phyloP scores from a whole-genome alignment of 768 basidiomycete species.

The Naganishia randhawae region DNA sequence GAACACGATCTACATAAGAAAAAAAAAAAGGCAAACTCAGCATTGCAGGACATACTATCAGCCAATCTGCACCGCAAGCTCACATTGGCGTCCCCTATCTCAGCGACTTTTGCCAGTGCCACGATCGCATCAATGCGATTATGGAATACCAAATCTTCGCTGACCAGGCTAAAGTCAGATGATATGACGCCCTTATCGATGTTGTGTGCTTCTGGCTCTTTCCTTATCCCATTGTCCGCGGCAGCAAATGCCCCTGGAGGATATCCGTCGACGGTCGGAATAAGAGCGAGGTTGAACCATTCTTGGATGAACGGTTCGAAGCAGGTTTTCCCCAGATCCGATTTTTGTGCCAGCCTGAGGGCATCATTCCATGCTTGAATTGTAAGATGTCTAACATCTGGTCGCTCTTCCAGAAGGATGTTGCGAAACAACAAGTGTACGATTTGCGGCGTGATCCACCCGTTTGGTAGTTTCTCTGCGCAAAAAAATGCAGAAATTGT shows the following conservation, averaged over 20 bases:
- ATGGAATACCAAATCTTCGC: conserved; percentile 69
- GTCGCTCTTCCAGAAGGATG: conserved; percentile 81
- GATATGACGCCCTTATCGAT: conserved; percentile 93
- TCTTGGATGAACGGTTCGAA: conserved; percentile 47
- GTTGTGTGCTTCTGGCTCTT: conserved; percentile 67
- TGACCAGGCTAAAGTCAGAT: conserved; percentile 80
- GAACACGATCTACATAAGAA: background rate
- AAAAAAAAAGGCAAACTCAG: background rate
- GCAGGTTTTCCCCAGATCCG: background rate
- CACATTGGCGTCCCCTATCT: conserved; percentile 56
- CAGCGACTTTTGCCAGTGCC: conserved; percentile 72
- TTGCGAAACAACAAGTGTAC: conserved; percentile 88
- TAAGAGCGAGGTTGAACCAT: conserved; percentile 87
- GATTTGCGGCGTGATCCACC: conserved; percentile 76
- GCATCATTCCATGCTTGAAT: conserved; percentile 71
- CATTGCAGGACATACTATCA: background rate
- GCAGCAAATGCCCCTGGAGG: conserved; percentile 1
- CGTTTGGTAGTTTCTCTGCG: conserved; percentile 66
- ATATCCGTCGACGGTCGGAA: conserved; percentile 60
- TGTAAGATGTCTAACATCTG: conserved; percentile 73
- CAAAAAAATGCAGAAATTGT: conserved; percentile 82
- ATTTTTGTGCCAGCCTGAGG: conserved; percentile 53
- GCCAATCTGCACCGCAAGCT: background rate
- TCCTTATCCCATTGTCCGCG: background rate
- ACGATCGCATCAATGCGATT: conserved; percentile 74